Evolutionary conservation across 192 early-diverging fungal genomes (phyloP).

Genomic region (Coemansia umbellata): DNA sequence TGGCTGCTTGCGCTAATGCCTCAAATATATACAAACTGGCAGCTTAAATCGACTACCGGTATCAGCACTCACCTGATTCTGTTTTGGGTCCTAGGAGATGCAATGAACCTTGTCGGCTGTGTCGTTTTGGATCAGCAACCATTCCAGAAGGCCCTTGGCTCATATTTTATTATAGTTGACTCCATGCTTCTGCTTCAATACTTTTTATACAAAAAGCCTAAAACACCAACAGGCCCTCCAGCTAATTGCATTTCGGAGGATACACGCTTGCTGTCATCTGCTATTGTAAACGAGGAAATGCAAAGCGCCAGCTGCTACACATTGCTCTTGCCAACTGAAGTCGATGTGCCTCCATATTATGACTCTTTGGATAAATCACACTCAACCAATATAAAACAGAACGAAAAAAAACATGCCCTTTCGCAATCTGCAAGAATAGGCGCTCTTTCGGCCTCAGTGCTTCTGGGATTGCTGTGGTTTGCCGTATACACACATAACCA

Average conservation of each 20-base stretch:
- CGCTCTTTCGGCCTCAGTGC: not conserved
- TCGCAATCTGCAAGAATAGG: not conserved
- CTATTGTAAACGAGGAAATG: not conserved
- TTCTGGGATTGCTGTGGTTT: not conserved
- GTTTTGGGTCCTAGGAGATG: conserved; percentile 56
- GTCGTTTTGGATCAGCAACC: conserved; percentile 66
- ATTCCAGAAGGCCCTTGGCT: conserved; percentile 57
- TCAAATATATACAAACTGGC: conserved; percentile 32
- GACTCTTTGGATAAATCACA: too few relatives aligned
- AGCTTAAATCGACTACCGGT: conserved; percentile 15
- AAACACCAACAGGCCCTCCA: not conserved
- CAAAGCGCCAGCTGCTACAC: too few relatives aligned
- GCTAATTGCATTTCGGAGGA: not conserved
- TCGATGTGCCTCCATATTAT: too few relatives aligned
- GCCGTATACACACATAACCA: not conserved
- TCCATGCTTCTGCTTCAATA: conserved; percentile 33
- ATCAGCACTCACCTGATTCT: conserved; percentile 12
- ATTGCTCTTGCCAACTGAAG: too few relatives aligned
- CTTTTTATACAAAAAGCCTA: conserved; percentile 22
- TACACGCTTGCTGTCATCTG: not conserved
- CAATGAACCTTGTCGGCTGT: conserved; percentile 67
- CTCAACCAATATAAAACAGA: too few relatives aligned
- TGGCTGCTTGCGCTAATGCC: conserved; percentile 32
- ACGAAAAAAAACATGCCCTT: too few relatives aligned
- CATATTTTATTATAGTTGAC: conserved; percentile 51